Percentiles rank a stretch among this genome's conserved stretches.
These are phyloP conservation scores for Ceratocystis colombiana DNA, from an alignment of 2,329 filamentous ascomycete species.

Conservation along the genomic window DNA sequence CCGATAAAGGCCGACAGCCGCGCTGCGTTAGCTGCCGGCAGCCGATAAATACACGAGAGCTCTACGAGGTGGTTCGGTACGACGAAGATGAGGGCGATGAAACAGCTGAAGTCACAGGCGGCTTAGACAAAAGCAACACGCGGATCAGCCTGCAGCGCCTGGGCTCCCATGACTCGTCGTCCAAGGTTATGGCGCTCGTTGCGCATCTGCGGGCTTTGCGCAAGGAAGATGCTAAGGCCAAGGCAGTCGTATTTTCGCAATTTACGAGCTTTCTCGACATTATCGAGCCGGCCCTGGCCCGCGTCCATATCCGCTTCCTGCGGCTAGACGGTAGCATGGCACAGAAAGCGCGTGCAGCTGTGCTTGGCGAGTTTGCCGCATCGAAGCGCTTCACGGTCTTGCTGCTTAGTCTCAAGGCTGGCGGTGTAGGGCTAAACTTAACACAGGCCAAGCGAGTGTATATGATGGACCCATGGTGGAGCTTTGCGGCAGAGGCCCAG, in stretches of 20 bases:
- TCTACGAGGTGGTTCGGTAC: constrained; percentile 86
- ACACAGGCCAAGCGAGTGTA: constrained; percentile 82
- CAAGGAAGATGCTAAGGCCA: constrained; percentile 55
- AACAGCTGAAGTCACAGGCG: background rate
- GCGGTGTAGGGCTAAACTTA: constrained; percentile 87
- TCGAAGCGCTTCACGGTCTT: constrained; percentile 58
- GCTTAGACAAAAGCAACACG: constrained; percentile 33
- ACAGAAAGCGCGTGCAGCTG: constrained; percentile 71
- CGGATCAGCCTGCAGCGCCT: constrained; percentile 51
- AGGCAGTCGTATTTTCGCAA: constrained; percentile 91
- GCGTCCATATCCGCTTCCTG: constrained; percentile 65
- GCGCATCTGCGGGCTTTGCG: constrained; percentile 61
- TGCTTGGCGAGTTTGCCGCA: constrained; percentile 60
- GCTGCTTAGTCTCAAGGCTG: constrained; percentile 74
- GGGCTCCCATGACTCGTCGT: constrained; percentile 60
- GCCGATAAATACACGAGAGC: constrained; percentile 66
- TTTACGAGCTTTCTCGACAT: constrained; percentile 94
- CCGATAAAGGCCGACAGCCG: constrained; percentile 61
- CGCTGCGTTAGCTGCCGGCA: constrained; percentile 88
- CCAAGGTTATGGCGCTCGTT: constrained; percentile 77
- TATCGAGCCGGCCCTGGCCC: constrained; percentile 68
- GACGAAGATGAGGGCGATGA: constrained; percentile 41
- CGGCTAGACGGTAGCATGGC: constrained; percentile 85
- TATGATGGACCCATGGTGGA: constrained; percentile 99
- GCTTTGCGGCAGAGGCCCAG: constrained; percentile 90